Percentiles rank a stretch among this genome's conserved stretches.
Evolutionary conservation across 2,329 filamentous ascomycete species (phyloP).

Genomic region (Aspergillus sp.): DNA sequence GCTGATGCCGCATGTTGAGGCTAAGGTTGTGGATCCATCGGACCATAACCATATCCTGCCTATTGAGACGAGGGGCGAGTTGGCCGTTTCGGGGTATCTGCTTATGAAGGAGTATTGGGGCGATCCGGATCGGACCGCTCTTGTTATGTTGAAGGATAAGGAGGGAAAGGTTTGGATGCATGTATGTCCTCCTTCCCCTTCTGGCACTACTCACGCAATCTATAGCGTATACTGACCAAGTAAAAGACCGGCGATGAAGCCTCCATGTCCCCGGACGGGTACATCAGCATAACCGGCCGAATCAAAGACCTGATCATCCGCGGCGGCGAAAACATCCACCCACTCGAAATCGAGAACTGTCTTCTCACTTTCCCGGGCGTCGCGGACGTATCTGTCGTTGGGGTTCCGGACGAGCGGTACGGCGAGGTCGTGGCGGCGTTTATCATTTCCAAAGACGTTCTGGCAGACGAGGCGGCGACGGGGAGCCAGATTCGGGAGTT

Average conservation of each 20-base stretch:
- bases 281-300: slow-evolving; percentile 83
- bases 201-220: not conserved
- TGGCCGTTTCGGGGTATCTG: slow-evolving; percentile 81
- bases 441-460: slow-evolving; percentile 60
- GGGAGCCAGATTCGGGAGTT: slow-evolving; percentile 68
- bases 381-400: slow-evolving; percentile 79
- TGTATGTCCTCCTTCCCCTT: slow-evolving; percentile 36
- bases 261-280: slow-evolving; percentile 79
- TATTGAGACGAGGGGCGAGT: slow-evolving; percentile 72
- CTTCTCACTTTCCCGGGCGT: slow-evolving; percentile 74
- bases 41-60: slow-evolving; percentile 65
- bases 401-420: slow-evolving; percentile 78
- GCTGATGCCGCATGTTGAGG: slow-evolving; percentile 80
- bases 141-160: slow-evolving; percentile 66
- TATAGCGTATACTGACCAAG: not conserved
- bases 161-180: slow-evolving; percentile 77
- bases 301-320: slow-evolving; percentile 97
- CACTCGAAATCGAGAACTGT: slow-evolving; percentile 88
- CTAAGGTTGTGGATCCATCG: slow-evolving; percentile 74
- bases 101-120: slow-evolving; percentile 91
- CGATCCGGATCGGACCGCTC: slow-evolving; percentile 70
- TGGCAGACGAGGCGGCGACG: slow-evolving; percentile 46
- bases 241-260: slow-evolving; percentile 87
- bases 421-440: slow-evolving; percentile 90
- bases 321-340: slow-evolving; percentile 94